Percentiles rank a stretch among this genome's conserved stretches.
Evolutionary conservation across 202 grass and related monocot species (phyloP).

Genomic region (Tripidium arundinaceum): DNA sequence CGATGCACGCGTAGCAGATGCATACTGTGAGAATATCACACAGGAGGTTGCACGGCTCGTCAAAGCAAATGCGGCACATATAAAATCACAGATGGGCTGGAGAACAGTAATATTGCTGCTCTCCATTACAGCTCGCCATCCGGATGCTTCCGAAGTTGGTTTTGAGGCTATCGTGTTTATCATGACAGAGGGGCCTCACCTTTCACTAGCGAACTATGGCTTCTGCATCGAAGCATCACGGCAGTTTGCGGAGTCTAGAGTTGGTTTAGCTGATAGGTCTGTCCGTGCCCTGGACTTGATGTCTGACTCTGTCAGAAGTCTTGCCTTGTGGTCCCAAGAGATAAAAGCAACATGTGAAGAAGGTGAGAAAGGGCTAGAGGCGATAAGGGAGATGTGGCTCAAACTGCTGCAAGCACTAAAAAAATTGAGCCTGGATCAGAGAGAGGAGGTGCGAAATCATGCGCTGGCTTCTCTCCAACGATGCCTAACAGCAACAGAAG

Average conservation of each 20-base stretch:
- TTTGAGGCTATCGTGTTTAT: too few relatives aligned
- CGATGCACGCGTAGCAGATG: constrained; percentile 85
- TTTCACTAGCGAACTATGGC: too few relatives aligned
- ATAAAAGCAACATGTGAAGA: constrained; percentile 54
- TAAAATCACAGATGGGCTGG: not conserved
- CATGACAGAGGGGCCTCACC: too few relatives aligned
- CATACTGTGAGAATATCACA: constrained; percentile 93
- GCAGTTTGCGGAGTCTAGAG: too few relatives aligned
- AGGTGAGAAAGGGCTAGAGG: constrained; percentile 61
- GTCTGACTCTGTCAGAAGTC: constrained; percentile 57
- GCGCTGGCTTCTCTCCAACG: constrained; percentile 62
- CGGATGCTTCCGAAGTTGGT: too few relatives aligned
- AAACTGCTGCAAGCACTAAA: constrained; percentile 73
- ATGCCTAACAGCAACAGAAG: constrained; percentile 65
- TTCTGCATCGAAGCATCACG: too few relatives aligned
- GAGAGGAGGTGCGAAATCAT: constrained; percentile 91
- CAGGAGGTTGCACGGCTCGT: constrained; percentile 81
- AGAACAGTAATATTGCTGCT: too few relatives aligned
- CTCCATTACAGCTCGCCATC: too few relatives aligned
- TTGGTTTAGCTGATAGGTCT: too few relatives aligned
- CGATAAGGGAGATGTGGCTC: constrained; percentile 96
- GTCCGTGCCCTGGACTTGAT: constrained; percentile 81
- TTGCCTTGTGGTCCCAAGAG: constrained; percentile 71
- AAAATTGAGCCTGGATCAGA: constrained; percentile 85
- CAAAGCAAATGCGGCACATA: constrained; percentile 74